Percentiles rank a stretch among this genome's conserved stretches.
Conservation (phyloP, 768 basidiomycete genomes). For the Hericium coralloides region DNA sequence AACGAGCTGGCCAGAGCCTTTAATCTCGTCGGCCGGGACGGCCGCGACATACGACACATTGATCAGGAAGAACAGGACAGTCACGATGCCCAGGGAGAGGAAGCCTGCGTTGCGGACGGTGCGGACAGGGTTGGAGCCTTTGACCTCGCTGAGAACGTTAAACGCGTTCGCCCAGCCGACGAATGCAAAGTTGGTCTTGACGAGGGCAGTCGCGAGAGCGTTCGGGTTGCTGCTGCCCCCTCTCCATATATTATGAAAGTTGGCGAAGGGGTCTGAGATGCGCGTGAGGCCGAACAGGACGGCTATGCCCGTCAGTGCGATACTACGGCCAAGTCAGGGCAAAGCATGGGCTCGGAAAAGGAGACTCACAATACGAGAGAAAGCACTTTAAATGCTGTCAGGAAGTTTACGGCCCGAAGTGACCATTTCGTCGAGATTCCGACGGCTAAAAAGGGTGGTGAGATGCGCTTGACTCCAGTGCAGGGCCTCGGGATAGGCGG, state of each 20-base stretch:
- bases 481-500: background rate
- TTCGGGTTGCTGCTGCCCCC: constrained; percentile 19
- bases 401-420: constrained; percentile 16
- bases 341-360: background rate
- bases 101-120: constrained; percentile 38
- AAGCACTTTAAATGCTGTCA: constrained; percentile 19
- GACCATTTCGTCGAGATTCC: constrained; percentile 23
- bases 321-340: constrained; percentile 10
- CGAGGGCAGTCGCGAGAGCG: constrained; percentile 18
- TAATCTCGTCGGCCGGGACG: constrained; percentile 36
- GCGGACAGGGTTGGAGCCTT: constrained; percentile 29
- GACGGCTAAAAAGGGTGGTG: constrained; percentile 11
- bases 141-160: constrained; percentile 36
- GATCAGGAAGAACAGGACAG: constrained; percentile 37
- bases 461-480: too few relatives aligned
- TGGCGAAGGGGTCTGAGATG: constrained; percentile 20
- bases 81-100: constrained; percentile 37
- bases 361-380: constrained; percentile 14
- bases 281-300: constrained; percentile 20
- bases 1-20: constrained; percentile 33
- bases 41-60: constrained; percentile 32
- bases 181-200: constrained; percentile 23
- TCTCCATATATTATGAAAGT: constrained; percentile 22
- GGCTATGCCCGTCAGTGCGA: constrained; percentile 18
- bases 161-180: constrained; percentile 33